Percentiles rank a stretch among this genome's conserved stretches.
These are phyloP conservation scores for Penicillium decumbens DNA, from an alignment of 2,329 filamentous ascomycete species.

Conservation along the genomic window DNA sequence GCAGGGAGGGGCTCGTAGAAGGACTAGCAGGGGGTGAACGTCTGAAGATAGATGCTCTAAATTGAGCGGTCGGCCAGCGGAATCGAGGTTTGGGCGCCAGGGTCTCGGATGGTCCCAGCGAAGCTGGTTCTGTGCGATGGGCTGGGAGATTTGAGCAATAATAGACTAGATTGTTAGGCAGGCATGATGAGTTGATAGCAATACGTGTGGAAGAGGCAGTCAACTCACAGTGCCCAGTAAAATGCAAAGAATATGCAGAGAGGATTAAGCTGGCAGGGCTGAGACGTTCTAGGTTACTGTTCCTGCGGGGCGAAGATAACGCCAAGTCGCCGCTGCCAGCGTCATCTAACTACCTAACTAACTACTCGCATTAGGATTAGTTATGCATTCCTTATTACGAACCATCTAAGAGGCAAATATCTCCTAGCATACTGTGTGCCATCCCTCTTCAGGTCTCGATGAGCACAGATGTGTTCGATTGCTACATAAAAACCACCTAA, in stretches of 20 bases:
- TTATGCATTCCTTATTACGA: too few species aligned
- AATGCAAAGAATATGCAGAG: neutral
- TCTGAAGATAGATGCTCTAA: neutral
- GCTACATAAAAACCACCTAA: too few species aligned
- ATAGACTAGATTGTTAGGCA: neutral
- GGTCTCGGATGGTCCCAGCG: slow-evolving; percentile 10
- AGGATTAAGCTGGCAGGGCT: neutral
- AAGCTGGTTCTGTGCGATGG: slow-evolving; percentile 1
- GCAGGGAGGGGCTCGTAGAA: slow-evolving; percentile 12
- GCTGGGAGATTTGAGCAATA: neutral
- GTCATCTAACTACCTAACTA: too few species aligned
- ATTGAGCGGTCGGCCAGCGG: slow-evolving; percentile 14
- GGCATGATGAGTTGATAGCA: neutral
- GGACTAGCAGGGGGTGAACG: slow-evolving; percentile 8
- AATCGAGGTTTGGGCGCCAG: slow-evolving; percentile 28
- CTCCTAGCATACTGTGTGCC: too few species aligned
- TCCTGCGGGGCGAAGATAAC: slow-evolving; percentile 2
- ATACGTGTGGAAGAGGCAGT: neutral
- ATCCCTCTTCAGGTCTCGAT: too few species aligned
- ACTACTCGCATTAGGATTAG: too few species aligned
- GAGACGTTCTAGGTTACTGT: neutral
- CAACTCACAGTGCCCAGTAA: neutral
- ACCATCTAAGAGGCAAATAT: too few species aligned
- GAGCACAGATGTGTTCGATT: too few species aligned
- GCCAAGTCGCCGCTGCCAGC: neutral